phyloP scores from a whole-genome alignment of 2,329 filamentous ascomycete species.

The Sclerotinia trifoliorum region DNA sequence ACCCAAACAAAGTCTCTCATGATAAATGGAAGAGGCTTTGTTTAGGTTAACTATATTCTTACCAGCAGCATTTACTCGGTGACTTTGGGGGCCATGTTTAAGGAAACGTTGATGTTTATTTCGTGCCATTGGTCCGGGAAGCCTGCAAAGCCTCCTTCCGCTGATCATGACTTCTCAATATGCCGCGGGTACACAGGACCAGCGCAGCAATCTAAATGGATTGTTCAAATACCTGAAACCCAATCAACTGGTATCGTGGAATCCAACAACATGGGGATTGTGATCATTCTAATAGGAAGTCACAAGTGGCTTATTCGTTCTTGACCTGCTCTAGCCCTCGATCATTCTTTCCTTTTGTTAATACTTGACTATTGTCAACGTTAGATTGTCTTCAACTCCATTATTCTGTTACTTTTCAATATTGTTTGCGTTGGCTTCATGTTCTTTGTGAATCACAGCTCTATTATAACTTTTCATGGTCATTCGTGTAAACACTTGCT shows the following conservation, averaged over 20 bases:
- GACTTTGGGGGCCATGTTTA: not conserved
- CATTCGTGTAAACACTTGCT: not conserved
- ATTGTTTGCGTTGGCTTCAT: not conserved
- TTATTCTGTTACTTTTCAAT: not conserved
- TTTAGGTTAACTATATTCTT: not conserved
- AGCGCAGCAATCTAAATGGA: not conserved
- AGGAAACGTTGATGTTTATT: not conserved
- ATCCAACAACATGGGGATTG: not conserved
- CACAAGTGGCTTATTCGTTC: conserved; percentile 1
- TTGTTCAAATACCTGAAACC: not conserved
- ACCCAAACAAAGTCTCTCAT: not conserved
- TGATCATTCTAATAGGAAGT: conserved; percentile 14
- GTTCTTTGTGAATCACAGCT: not conserved
- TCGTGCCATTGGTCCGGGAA: not conserved
- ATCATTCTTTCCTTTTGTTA: not conserved
- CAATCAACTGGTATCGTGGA: not conserved
- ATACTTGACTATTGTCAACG: not conserved
- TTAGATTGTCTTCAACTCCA: not conserved
- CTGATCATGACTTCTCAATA: not conserved
- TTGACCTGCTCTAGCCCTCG: not conserved
- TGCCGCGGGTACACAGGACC: not conserved
- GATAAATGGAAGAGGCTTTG: not conserved
- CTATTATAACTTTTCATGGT: not conserved
- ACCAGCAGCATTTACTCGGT: not conserved
- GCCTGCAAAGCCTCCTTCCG: not conserved